Evolutionary conservation across 148 eudicot species (phyloP).

Genomic region (Chenopodium formosanum): DNA sequence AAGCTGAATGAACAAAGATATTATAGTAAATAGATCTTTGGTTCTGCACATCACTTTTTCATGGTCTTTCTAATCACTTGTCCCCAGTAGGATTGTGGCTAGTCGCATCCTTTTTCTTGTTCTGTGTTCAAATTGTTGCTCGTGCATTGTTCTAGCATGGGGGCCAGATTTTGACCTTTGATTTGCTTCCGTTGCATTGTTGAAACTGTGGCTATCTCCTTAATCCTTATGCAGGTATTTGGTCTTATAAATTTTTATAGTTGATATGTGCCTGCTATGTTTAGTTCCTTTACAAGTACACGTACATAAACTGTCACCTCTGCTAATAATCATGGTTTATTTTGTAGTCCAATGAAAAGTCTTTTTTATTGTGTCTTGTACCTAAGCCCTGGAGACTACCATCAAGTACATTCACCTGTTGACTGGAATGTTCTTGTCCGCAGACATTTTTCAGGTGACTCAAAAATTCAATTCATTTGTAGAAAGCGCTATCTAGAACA

Average conservation of each 20-base stretch:
- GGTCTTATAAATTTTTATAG: background rate
- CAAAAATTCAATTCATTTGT: background rate
- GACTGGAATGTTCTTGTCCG: slow-evolving; percentile 87
- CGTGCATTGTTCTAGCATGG: no score
- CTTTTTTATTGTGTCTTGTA: slow-evolving; percentile 93
- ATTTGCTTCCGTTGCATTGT: background rate
- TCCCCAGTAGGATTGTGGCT: background rate
- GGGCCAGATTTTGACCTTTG: background rate
- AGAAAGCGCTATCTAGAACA: background rate
- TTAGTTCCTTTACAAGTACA: background rate
- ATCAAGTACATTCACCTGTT: slow-evolving; percentile 89
- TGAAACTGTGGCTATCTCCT: background rate
- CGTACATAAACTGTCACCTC: background rate
- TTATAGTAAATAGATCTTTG: background rate
- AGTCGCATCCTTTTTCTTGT: background rate
- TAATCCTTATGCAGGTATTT: background rate
- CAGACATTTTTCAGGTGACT: slow-evolving; percentile 82
- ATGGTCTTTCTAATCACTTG: background rate
- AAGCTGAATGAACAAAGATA: background rate
- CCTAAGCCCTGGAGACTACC: slow-evolving; percentile 93
- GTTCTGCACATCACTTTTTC: background rate
- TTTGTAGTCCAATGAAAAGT: slow-evolving; percentile 85
- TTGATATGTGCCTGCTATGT: background rate
- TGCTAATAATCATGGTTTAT: slow-evolving; percentile 4
- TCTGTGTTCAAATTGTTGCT: background rate